These are phyloP conservation scores for Diaporthe ilicicola DNA, from an alignment of 2,329 filamentous ascomycete species.

Conservation along the genomic window DNA sequence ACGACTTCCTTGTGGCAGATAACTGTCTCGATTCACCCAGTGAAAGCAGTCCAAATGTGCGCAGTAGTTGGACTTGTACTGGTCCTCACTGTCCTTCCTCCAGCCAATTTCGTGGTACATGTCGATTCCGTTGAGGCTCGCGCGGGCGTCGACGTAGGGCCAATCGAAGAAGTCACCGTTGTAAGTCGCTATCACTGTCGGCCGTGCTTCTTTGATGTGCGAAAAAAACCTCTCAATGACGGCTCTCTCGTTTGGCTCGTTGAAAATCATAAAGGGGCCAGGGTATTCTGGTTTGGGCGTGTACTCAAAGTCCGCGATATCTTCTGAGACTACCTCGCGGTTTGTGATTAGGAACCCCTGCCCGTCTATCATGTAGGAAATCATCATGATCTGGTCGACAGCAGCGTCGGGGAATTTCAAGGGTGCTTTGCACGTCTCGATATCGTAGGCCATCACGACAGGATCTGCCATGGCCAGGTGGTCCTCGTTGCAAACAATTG, in stretches of 20 bases:
- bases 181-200: constrained; percentile 99
- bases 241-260: constrained; percentile 91
- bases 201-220: constrained; percentile 92
- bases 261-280: constrained; percentile 97
- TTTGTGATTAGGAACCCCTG: constrained; percentile 98
- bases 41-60: constrained; percentile 99
- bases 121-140: constrained; percentile 94
- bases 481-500: constrained; percentile 85
- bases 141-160: constrained; percentile 95
- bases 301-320: constrained; percentile 98
- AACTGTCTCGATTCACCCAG: constrained; percentile 99
- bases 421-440: constrained; percentile 95
- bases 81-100: constrained; percentile 92
- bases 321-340: constrained; percentile 95
- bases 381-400: constrained; percentile 99
- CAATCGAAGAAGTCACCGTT: constrained; percentile 99
- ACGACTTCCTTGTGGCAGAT: constrained; percentile 95
- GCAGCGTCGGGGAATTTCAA: constrained; percentile 96
- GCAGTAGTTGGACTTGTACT: constrained; percentile 95
- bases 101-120: constrained; percentile 99
- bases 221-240: constrained; percentile 92
- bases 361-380: constrained; percentile 99
- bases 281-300: constrained; percentile 96
- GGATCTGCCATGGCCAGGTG: constrained; percentile 91
- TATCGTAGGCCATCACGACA: constrained; percentile 99